Evolutionary conservation across 2,329 filamentous ascomycete species (phyloP), one percentile per base, ranked within the genome.

Genomic region (Calonectria ilicicola): DNA sequence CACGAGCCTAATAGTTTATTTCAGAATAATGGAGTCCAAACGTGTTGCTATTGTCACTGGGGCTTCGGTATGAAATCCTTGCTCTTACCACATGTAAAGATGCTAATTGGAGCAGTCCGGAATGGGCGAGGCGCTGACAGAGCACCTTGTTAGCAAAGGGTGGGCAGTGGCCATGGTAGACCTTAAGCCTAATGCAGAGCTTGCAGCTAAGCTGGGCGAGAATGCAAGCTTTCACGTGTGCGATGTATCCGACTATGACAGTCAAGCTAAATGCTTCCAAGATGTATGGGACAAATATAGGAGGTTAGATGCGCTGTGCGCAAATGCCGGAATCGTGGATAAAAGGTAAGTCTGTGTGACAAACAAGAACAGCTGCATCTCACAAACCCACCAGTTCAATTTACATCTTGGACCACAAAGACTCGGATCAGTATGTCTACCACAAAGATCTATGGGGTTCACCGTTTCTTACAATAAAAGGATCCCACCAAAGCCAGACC

Each of bases 251-350:
- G 82, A 83, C 21, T 90, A 89, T 76, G 79, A 83, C 3, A 84
- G 83, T 14, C 86, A 89, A 69, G 83, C 84, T 0, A 70, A 74
- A 1, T 82, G 84, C 9, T 90, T 90, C 76, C 76, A 81, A 12
- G 72, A 80, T 3, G 85, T 87, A 0, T 88, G 84, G 81, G 70
- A 81, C 9, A 82, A 82, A 46, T 88, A 85, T 80, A 84, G 84
- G 1, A 84, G 86, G 5, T 81, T 90, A 17, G 88, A 90, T 79
- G 84, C 84, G 0, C 75, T 89, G 1, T 85, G 86, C 21, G 84
- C 86, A 42, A 90, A 90, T 73, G 87, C 88, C 0, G 89, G 87
- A n/a, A 85, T 86, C 40, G 83, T 87, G 1, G 87, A 89, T 76
- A 75, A 75, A 58, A 78, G 76, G 76, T 70, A 21, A 62, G 65